Percentiles rank a stretch among this genome's conserved stretches.
Conservation (phyloP, 2,329 filamentous ascomycete genomes). For the Colletotrichum neosansevieriae region DNA sequence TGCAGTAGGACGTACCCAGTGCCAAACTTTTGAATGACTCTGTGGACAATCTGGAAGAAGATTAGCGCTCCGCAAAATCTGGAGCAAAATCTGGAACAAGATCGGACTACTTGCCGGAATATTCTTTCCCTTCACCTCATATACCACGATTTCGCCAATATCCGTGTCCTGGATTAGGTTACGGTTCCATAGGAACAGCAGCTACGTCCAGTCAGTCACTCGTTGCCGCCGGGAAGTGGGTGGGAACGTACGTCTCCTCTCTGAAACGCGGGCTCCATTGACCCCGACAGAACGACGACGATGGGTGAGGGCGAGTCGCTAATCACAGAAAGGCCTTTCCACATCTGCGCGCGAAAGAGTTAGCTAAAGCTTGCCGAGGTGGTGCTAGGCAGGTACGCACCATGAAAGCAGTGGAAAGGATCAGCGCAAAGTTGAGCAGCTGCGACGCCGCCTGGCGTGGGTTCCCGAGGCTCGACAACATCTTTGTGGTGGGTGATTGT, state of each 20-base stretch:
- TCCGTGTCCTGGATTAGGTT: slow-evolving; percentile 67
- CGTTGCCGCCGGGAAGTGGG: background rate
- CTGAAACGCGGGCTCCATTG: slow-evolving; percentile 87
- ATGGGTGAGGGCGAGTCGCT: slow-evolving; percentile 83
- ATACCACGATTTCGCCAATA: slow-evolving; percentile 71
- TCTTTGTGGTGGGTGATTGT: slow-evolving; percentile 52
- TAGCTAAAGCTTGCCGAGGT: slow-evolving; percentile 8
- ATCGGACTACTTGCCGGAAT: slow-evolving; percentile 70
- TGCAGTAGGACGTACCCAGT: slow-evolving; percentile 58
- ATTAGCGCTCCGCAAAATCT: background rate
- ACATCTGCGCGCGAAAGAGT: slow-evolving; percentile 65
- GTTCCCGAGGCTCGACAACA: slow-evolving; percentile 78
- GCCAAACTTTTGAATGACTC: slow-evolving; percentile 83
- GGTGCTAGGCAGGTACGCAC: slow-evolving; percentile 51
- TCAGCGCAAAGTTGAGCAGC: slow-evolving; percentile 90
- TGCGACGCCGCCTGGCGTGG: slow-evolving; percentile 85
- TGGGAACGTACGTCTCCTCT: slow-evolving; percentile 68
- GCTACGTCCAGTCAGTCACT: slow-evolving; percentile 6
- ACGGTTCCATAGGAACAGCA: slow-evolving; percentile 80
- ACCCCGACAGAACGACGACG: slow-evolving; percentile 86
- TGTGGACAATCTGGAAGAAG: slow-evolving; percentile 78
- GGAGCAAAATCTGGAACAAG: background rate
- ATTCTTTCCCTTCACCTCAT: slow-evolving; percentile 90
- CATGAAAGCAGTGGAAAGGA: slow-evolving; percentile 94
- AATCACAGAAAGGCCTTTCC: slow-evolving; percentile 87